Percentiles rank a stretch among this genome's conserved stretches.
These are phyloP conservation scores for Leccinellum rugosiceps DNA, from an alignment of 768 basidiomycete genomes.

Conservation along the genomic window DNA sequence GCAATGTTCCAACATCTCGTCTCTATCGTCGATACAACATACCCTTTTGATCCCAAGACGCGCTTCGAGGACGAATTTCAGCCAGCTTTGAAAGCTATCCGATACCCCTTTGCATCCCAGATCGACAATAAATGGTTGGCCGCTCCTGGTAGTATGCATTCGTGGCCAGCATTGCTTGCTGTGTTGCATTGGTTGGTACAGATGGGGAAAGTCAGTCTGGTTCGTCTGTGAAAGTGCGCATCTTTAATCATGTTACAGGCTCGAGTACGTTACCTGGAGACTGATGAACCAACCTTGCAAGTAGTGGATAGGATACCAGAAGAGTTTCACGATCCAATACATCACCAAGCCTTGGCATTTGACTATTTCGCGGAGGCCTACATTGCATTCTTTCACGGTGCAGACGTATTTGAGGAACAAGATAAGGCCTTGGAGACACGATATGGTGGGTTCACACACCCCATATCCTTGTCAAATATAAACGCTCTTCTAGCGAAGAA, in stretches of 20 bases:
- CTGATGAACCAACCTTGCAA: slow-evolving; percentile 68
- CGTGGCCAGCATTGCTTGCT: slow-evolving; percentile 88
- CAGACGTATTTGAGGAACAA: slow-evolving; percentile 67
- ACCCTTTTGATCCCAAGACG: slow-evolving; percentile 51
- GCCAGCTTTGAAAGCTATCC: slow-evolving; percentile 64
- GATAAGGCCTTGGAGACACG: slow-evolving; percentile 69
- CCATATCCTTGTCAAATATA: not conserved
- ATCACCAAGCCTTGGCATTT: slow-evolving; percentile 77
- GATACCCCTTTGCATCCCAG: slow-evolving; percentile 77
- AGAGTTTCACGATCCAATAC: slow-evolving; percentile 70
- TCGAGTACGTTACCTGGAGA: slow-evolving; percentile 48
- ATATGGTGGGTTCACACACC: slow-evolving; percentile 53
- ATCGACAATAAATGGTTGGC: slow-evolving; percentile 86
- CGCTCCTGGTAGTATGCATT: slow-evolving; percentile 84
- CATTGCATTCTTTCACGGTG: slow-evolving; percentile 59
- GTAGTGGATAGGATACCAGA: slow-evolving; percentile 58
- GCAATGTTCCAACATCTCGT: slow-evolving; percentile 81
- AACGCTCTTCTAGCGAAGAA: slow-evolving; percentile 50
- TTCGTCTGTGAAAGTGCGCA: not conserved
- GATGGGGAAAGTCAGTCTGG: slow-evolving; percentile 65
- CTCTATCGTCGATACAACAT: slow-evolving; percentile 63
- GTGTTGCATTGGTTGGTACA: slow-evolving; percentile 92
- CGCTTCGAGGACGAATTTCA: slow-evolving; percentile 84
- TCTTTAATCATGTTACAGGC: slow-evolving; percentile 20
- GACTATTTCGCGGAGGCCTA: slow-evolving; percentile 71